Evolutionary conservation across 176 grass and related monocot species (phyloP), one percentile per base, ranked within the genome.

Genomic region (Puya raimondii): DNA sequence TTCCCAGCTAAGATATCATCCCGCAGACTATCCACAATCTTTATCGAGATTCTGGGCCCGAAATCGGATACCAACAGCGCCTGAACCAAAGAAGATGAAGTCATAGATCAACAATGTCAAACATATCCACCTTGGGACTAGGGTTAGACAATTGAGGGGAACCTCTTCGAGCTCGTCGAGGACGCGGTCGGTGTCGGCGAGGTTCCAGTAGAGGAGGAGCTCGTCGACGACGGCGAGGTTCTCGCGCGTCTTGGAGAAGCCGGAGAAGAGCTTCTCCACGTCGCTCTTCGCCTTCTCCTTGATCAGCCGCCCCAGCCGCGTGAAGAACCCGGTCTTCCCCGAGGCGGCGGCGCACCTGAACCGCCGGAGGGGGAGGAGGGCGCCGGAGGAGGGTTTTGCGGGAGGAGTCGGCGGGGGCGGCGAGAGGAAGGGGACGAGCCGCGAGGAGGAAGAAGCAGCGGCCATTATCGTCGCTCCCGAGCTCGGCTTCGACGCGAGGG

Each of bases 251-350:
- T 97, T 97, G 52, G 89, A 92, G 73, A 97, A 97, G 49, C 94
- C 94, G 29, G 94, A 97, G 86, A 97, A 97, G 64, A 97, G 63
- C 84, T 90, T 93, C 50, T 97, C 89, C 68, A 97, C 89, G 74
- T 97, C 94, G 84, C 94, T 97, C 76, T 97, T 90, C 73, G 94
- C 89, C 87, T 97, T 97, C 84, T 97, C 94, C 82, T 90, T 92
- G 74, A 97, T 97, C 61, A 97, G 84, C 68, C 94, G 86, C 17
- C 94, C 94, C n/a, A 97, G 80, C 61, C 89, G 76, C 17, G 72
- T 85, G 89, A 97, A 97, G 86, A 97, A 97, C 53, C 94, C 94
- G 61, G 94, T 88, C 80, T 97, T 89, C 0, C 94, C 93, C 0
- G 88, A 85, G 2, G 88, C 83, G 1, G 94, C 81, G 2, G 84